Conservation (phyloP, 371 early-diverging fungal genomes). For the Apophysomyces ossiformis region DNA sequence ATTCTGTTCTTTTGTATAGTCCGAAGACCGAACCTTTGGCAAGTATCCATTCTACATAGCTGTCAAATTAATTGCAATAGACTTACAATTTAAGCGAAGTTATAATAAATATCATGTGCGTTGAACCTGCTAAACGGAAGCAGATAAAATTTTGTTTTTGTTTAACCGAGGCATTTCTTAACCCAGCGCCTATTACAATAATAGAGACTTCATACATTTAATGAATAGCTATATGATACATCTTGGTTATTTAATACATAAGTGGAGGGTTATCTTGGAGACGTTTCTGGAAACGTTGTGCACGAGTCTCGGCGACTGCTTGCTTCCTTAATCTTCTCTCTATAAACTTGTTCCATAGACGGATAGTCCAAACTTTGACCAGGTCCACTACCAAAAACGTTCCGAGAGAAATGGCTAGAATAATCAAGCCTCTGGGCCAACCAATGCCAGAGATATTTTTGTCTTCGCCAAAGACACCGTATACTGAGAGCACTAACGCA, state of each 20-base stretch:
- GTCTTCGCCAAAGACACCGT: constrained; percentile 62
- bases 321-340: constrained; percentile 5
- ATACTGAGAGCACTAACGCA: constrained; percentile 87
- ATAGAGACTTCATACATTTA: too few species aligned
- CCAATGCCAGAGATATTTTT: constrained; percentile 53
- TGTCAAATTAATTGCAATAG: too few species aligned
- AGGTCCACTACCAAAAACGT: constrained; percentile 82
- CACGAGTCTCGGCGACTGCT: constrained; percentile 12
- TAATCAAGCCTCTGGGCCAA: constrained; percentile 58
- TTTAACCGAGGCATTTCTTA: too few species aligned
- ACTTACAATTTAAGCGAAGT: too few species aligned
- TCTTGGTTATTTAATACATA: constrained; percentile 15
- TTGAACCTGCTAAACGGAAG: too few species aligned
- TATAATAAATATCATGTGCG: too few species aligned
- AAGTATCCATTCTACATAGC: too few species aligned
- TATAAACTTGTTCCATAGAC: constrained; percentile 58
- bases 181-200: too few species aligned
- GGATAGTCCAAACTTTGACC: constrained; percentile 81
- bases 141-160: too few species aligned
- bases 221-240: too few species aligned
- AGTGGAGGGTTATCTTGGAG: constrained; percentile 19
- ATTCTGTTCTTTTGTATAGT: too few species aligned
- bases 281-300: constrained; percentile 19
- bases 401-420: constrained; percentile 69
- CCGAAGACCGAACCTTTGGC: too few species aligned